Evolutionary conservation across 306 rosid species (phyloP).

Genomic region (Rosa chinensis): DNA sequence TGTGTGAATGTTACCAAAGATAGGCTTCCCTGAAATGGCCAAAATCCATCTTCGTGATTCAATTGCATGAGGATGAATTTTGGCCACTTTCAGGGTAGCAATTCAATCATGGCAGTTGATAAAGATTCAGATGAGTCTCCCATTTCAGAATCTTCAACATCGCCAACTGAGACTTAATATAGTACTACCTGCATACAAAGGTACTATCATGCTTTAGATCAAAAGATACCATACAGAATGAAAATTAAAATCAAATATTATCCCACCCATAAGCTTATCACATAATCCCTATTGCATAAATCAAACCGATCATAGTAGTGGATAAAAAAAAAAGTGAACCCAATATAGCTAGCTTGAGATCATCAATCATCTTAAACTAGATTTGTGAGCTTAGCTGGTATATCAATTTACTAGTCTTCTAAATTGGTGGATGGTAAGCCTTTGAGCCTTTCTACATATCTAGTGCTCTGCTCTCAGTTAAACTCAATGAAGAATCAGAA

Average conservation of each 20-base stretch:
- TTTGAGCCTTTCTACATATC: too few relatives aligned
- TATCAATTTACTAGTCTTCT: background rate
- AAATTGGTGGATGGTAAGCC: too few relatives aligned
- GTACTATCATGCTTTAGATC: background rate
- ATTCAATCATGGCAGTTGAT: background rate
- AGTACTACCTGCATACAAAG: background rate
- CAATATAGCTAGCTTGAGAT: background rate
- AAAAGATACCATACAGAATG: background rate
- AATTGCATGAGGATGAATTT: background rate
- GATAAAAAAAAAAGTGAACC: too few relatives aligned
- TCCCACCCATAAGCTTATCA: background rate
- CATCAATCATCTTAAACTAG: background rate
- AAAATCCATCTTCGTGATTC: constrained; percentile 23
- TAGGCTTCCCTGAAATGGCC: constrained; percentile 49
- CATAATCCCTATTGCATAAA: too few relatives aligned
- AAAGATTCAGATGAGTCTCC: background rate
- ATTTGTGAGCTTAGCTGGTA: background rate
- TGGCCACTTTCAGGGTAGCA: constrained; percentile 5
- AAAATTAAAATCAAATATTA: too few relatives aligned
- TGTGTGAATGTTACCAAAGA: constrained; percentile 24
- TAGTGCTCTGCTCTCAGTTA: too few relatives aligned
- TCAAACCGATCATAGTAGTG: too few relatives aligned
- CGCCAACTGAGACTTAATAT: background rate
- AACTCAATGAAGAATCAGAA: too few relatives aligned
- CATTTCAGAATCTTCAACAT: background rate